These are phyloP conservation scores for Plasmodium chabaudi DNA, from an alignment of 169 alveolate genomes.

Conservation along the genomic window DNA sequence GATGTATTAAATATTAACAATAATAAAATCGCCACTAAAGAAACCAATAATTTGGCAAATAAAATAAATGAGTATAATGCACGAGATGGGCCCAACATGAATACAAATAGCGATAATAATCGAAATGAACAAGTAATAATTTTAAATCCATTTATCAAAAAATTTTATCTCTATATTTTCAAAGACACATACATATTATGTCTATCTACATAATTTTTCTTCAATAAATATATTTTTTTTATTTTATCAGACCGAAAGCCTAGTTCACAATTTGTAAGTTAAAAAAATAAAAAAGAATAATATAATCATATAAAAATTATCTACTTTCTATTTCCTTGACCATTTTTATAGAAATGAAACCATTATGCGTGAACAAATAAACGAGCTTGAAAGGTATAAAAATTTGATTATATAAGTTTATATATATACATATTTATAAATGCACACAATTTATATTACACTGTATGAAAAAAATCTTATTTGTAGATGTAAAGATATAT, in stretches of 20 bases:
- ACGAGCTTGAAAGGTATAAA: conserved; percentile 51
- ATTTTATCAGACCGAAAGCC: conserved; percentile 2
- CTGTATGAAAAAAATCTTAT: conserved; percentile 11
- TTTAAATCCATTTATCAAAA: not conserved
- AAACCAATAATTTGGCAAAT: not conserved
- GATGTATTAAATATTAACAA: conserved; percentile 40
- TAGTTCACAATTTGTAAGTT: conserved; percentile 52
- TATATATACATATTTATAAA: conserved; percentile 1
- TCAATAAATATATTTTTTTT: conserved; percentile 6
- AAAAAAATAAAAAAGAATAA: conserved; percentile 8
- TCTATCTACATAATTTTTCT: not conserved
- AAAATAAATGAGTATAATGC: conserved; percentile 5
- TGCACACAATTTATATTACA: conserved; percentile 5
- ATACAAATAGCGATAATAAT: conserved; percentile 3
- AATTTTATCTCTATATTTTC: not conserved
- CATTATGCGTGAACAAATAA: conserved; percentile 30
- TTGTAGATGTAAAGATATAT: conserved; percentile 67
- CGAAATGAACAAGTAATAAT: conserved; percentile 17
- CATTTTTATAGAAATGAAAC: conserved; percentile 31
- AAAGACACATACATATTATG: not conserved
- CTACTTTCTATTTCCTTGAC: not conserved
- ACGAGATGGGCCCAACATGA: conserved; percentile 2
- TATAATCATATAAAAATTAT: not conserved
- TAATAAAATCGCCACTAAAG: conserved; percentile 5
- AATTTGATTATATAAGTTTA: not conserved